Evolutionary conservation across 2,329 filamentous ascomycete species (phyloP).

Genomic region (Penicillium sp.): DNA sequence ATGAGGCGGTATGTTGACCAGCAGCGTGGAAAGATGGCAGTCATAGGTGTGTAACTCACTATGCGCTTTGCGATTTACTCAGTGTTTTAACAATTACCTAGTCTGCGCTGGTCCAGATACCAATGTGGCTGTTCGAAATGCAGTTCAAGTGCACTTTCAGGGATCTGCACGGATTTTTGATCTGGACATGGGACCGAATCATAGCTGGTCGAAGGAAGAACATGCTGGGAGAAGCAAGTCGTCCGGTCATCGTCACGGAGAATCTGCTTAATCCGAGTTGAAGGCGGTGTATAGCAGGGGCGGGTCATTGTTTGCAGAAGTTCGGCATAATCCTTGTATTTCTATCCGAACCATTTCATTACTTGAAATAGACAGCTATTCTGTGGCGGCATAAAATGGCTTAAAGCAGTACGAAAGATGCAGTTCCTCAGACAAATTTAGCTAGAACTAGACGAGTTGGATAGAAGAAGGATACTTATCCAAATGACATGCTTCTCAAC

Average conservation of each 20-base stretch:
- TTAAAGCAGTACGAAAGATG: background rate
- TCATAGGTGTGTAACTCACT: conserved; percentile 1
- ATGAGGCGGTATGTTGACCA: conserved; percentile 1
- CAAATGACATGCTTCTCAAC: no score
- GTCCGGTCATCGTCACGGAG: background rate
- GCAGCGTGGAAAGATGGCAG: background rate
- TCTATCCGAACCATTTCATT: background rate
- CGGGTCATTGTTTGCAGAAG: background rate
- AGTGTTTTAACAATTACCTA: background rate
- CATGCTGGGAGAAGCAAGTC: background rate
- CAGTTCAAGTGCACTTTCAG: conserved; percentile 1
- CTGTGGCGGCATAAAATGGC: background rate
- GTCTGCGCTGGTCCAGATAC: background rate
- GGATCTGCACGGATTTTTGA: background rate
- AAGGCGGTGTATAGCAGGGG: background rate
- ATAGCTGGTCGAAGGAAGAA: conserved; percentile 2
- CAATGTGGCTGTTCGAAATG: conserved; percentile 1
- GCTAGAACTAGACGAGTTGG: no score
- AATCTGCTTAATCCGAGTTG: conserved; percentile 4
- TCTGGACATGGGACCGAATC: background rate
- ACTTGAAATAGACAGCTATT: background rate
- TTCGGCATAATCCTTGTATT: background rate
- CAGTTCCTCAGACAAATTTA: background rate
- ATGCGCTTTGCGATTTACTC: conserved; percentile 1
- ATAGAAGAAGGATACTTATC: no score